Percentiles rank a stretch among this genome's conserved stretches.
Evolutionary conservation across 768 basidiomycete species (phyloP).

Genomic region (Serendipita sp.): DNA sequence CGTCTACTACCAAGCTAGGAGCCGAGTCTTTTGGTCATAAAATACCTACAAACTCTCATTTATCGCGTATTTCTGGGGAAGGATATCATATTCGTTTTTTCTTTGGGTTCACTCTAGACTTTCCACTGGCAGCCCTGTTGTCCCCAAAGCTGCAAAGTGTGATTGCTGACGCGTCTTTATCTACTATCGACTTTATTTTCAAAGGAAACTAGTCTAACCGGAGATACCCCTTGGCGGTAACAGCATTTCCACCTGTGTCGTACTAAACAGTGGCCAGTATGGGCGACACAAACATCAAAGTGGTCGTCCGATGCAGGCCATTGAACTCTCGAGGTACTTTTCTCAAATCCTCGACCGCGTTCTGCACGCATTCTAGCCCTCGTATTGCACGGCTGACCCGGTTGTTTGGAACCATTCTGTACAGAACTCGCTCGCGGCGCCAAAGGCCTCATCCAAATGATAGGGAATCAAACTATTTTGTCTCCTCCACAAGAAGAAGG

Average conservation of each 20-base stretch:
- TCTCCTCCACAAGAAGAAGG: constrained; percentile 58
- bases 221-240: no score
- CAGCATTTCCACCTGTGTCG: no score
- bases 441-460: constrained; percentile 86
- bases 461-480: constrained; percentile 80
- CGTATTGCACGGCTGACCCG: not conserved
- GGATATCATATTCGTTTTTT: not conserved
- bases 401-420: not conserved
- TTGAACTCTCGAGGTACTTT: constrained; percentile 81
- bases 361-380: not conserved
- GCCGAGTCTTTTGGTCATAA: not conserved
- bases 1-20: no score
- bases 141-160: no score
- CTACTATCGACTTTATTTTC: no score
- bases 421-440: constrained; percentile 86
- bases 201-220: no score
- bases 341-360: not conserved
- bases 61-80: not conserved
- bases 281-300: constrained; percentile 18
- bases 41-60: not conserved
- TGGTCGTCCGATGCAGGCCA: constrained; percentile 88
- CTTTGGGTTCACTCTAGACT: not conserved
- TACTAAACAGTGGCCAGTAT: not conserved
- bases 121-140: not conserved
- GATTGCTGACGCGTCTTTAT: no score